Conservation (phyloP, 805 yeast species). For the Yamadazyma ubonensis region DNA sequence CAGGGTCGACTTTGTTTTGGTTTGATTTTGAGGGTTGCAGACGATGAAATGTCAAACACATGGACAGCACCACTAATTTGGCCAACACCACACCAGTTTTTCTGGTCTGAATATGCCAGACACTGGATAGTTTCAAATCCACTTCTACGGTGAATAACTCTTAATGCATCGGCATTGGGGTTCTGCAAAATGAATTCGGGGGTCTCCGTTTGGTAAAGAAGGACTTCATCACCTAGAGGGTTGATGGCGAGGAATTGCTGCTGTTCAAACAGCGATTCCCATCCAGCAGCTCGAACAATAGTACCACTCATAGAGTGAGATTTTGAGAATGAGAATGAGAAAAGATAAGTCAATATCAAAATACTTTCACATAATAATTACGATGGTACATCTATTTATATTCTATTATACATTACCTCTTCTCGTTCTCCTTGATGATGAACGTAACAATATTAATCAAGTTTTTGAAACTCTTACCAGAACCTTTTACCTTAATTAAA, state of each 20-base stretch:
- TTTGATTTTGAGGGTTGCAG: constrained; percentile 44
- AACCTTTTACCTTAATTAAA: constrained; percentile 45
- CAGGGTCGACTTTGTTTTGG: constrained; percentile 74
- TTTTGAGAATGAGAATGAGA: neutral
- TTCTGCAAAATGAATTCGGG: constrained; percentile 34
- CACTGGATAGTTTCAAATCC: constrained; percentile 73
- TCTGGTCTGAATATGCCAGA: constrained; percentile 55
- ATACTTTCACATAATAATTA: neutral
- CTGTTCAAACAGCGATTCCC: constrained; percentile 52
- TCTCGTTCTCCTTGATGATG: constrained; percentile 41
- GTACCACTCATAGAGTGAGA: constrained; percentile 52
- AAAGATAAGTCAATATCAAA: neutral
- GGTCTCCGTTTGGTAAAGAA: constrained; percentile 52
- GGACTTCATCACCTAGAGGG: constrained; percentile 79
- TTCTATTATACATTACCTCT: constrained; percentile 7
- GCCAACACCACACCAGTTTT: constrained; percentile 72
- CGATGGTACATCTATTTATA: neutral
- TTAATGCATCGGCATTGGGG: neutral
- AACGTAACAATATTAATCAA: constrained; percentile 43
- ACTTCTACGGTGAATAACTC: constrained; percentile 40
- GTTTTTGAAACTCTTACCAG: constrained; percentile 44
- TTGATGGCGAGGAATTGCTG: constrained; percentile 66
- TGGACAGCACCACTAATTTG: constrained; percentile 67
- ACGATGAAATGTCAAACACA: constrained; percentile 54
- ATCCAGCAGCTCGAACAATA: constrained; percentile 54